Evolutionary conservation across 2,329 filamentous ascomycete species (phyloP).

Genomic region (Xylogone sp.): DNA sequence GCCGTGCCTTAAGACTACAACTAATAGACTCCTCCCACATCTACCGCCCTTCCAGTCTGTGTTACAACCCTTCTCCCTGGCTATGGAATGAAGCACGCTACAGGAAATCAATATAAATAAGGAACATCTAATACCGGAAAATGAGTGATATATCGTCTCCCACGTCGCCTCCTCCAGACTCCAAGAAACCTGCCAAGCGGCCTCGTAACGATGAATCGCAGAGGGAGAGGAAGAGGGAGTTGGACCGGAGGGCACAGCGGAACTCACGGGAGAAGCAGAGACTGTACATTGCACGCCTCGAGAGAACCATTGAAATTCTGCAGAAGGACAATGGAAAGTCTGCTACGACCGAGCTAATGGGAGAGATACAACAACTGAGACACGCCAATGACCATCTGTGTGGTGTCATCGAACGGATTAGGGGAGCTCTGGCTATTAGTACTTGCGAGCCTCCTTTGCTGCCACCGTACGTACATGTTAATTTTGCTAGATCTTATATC

Average conservation of each 20-base stretch:
- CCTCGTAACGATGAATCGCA: neutral
- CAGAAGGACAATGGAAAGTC: constrained; percentile 12
- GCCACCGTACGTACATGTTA: neutral
- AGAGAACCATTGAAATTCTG: constrained; percentile 14
- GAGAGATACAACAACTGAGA: constrained; percentile 10
- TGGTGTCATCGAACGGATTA: constrained; percentile 12
- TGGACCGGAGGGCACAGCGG: constrained; percentile 15
- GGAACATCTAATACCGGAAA: neutral
- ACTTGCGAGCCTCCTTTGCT: neutral
- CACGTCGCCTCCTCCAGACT: neutral
- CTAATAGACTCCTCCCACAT: no score
- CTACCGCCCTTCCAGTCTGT: no score
- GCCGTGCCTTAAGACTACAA: no score
- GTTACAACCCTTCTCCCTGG: no score
- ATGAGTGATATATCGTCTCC: neutral
- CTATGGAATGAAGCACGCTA: no score
- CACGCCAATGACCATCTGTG: constrained; percentile 11
- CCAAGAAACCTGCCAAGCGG: neutral
- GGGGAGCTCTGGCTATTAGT: neutral
- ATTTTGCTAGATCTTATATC: neutral
- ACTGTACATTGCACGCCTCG: constrained; percentile 13
- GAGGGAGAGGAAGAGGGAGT: constrained; percentile 14
- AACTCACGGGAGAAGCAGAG: constrained; percentile 15
- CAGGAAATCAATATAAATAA: neutral
- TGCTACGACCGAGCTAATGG: constrained; percentile 13